phyloP scores from a whole-genome alignment of 371 early-diverging fungal genomes.

The Mucor mucedo region DNA sequence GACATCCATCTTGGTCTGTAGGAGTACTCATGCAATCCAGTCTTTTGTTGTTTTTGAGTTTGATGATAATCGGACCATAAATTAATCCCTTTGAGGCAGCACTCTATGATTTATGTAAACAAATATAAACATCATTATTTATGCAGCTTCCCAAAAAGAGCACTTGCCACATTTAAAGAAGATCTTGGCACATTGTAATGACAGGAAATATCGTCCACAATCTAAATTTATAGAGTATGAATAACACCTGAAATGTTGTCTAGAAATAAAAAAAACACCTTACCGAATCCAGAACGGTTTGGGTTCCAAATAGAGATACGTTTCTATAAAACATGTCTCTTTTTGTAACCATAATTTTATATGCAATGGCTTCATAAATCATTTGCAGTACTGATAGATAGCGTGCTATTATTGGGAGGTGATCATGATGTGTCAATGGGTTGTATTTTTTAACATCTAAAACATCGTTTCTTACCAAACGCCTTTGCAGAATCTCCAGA shows the following conservation, averaged over 20 bases:
- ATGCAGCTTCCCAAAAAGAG: neutral
- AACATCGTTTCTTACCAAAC: neutral
- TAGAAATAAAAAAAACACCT: no score
- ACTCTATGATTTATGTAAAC: constrained; percentile 29
- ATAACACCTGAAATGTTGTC: no score
- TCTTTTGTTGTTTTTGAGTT: constrained; percentile 33
- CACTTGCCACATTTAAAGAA: constrained; percentile 44
- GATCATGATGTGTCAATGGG: no score
- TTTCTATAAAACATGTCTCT: constrained; percentile 55
- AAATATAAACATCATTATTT: neutral
- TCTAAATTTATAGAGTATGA: constrained; percentile 25
- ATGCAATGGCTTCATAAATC: constrained; percentile 47
- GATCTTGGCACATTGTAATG: constrained; percentile 48
- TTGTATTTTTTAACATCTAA: no score
- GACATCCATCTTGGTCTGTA: constrained; percentile 9
- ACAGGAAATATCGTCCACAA: constrained; percentile 43
- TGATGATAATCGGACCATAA: constrained; percentile 43
- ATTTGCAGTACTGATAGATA: constrained; percentile 46
- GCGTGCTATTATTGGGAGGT: constrained; percentile 27
- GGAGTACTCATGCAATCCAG: constrained; percentile 36
- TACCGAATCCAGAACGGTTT: constrained; percentile 38
- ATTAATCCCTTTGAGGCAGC: constrained; percentile 52
- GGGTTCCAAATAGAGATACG: constrained; percentile 40
- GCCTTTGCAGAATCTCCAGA: neutral
- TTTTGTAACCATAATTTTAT: constrained; percentile 43